Percentiles rank a stretch among this genome's conserved stretches.
Conservation (phyloP, 306 rosid genomes). For the Notholithocarpus densiflorus region DNA sequence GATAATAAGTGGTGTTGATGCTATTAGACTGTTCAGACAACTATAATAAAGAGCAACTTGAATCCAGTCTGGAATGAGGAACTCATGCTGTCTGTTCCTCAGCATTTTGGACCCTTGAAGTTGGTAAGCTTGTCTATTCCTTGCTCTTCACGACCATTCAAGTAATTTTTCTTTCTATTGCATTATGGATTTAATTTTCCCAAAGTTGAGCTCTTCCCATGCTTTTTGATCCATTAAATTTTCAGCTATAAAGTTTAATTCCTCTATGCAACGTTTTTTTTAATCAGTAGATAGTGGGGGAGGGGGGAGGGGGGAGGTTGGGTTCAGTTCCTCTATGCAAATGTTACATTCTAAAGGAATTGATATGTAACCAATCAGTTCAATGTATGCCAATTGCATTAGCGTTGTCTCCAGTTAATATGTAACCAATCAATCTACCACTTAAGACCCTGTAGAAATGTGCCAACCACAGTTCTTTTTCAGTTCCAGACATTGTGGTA, state of each 20-base stretch:
- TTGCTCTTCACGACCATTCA: neutral
- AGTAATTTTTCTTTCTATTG: conserved; percentile 6
- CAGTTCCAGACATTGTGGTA: neutral
- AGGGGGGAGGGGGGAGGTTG: too few species aligned
- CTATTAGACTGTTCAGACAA: conserved; percentile 68
- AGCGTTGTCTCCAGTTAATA: neutral
- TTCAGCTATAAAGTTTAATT: neutral
- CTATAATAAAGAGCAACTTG: conserved; percentile 66
- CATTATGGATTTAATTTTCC: neutral
- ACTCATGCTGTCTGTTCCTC: conserved; percentile 93
- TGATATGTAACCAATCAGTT: neutral
- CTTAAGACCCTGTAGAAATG: neutral
- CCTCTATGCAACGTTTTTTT: neutral
- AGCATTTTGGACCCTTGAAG: conserved; percentile 63
- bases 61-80: conserved; percentile 99
- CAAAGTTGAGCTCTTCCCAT: neutral
- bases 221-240: neutral
- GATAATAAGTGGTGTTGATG: conserved; percentile 22
- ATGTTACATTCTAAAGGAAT: neutral
- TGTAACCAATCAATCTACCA: neutral
- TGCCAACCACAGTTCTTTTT: neutral
- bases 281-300: too few species aligned
- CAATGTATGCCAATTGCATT: neutral
- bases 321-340: neutral
- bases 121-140: conserved; percentile 54